These are phyloP conservation scores for Pichia thaimueangensis DNA, from an alignment of 805 yeast genomes.

Conservation along the genomic window DNA sequence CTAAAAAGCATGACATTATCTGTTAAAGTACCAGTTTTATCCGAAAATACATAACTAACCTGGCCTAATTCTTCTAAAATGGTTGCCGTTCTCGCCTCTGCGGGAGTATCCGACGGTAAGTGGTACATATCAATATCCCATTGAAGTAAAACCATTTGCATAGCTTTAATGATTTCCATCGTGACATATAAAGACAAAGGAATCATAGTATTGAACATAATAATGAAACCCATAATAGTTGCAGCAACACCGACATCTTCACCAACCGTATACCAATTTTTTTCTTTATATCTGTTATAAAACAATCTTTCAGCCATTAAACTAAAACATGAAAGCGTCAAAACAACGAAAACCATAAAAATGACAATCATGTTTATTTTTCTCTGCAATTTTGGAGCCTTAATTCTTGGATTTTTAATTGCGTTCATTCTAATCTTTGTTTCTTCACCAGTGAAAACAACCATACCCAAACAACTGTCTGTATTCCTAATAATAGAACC, in stretches of 20 bases:
- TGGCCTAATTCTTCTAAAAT: slow-evolving; percentile 96
- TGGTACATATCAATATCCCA: slow-evolving; percentile 96
- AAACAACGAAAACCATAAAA: slow-evolving; percentile 82
- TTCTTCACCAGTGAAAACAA: slow-evolving; percentile 91
- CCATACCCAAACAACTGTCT: slow-evolving; percentile 64
- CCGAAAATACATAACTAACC: slow-evolving; percentile 90
- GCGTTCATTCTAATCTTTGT: slow-evolving; percentile 95
- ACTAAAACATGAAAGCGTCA: slow-evolving; percentile 68
- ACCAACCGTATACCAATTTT: slow-evolving; percentile 67
- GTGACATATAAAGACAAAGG: slow-evolving; percentile 94
- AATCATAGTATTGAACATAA: slow-evolving; percentile 95
- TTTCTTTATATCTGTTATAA: slow-evolving; percentile 35
- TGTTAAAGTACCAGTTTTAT: slow-evolving; percentile 95
- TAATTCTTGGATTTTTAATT: slow-evolving; percentile 77
- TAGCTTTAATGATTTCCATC: slow-evolving; percentile 88
- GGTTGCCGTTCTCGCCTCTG: slow-evolving; percentile 92
- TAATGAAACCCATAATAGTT: slow-evolving; percentile 89
- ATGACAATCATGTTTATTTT: slow-evolving; percentile 77
- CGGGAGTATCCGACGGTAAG: slow-evolving; percentile 75
- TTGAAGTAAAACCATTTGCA: slow-evolving; percentile 76
- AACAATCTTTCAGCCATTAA: slow-evolving; percentile 67
- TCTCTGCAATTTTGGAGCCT: slow-evolving; percentile 86
- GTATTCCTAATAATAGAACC: slow-evolving; percentile 91
- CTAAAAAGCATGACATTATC: slow-evolving; percentile 92
- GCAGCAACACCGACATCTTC: slow-evolving; percentile 82